Percentiles rank a stretch among this genome's conserved stretches.
These are phyloP conservation scores for Fomitopsis palustris DNA, from an alignment of 1,284 basidiomycete species.

Conservation along the genomic window DNA sequence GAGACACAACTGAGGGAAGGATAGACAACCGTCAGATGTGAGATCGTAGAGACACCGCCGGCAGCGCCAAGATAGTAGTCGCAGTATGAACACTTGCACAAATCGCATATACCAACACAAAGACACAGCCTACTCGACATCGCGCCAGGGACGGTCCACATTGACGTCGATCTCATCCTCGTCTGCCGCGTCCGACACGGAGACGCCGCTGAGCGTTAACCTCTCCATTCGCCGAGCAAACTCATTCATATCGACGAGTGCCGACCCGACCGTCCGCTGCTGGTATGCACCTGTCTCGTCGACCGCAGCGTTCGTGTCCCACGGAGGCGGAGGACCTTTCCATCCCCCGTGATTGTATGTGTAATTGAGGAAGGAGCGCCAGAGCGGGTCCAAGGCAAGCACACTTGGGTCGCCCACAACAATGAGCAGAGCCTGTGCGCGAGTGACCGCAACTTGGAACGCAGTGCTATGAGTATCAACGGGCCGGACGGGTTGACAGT, in stretches of 20 bases:
- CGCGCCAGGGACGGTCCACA: slow-evolving; percentile 52
- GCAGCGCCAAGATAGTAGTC: too few species aligned
- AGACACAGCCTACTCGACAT: slow-evolving; percentile 25
- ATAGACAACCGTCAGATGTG: not conserved
- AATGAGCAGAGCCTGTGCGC: slow-evolving; percentile 53
- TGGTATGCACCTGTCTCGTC: slow-evolving; percentile 24
- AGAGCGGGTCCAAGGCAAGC: slow-evolving; percentile 53
- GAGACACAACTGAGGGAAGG: too few species aligned
- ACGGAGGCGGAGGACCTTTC: slow-evolving; percentile 42
- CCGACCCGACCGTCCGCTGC: slow-evolving; percentile 21
- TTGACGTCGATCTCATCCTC: slow-evolving; percentile 40
- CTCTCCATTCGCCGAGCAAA: slow-evolving; percentile 44
- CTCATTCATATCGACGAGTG: slow-evolving; percentile 46
- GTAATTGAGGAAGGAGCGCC: slow-evolving; percentile 52
- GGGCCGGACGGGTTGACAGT: not conserved
- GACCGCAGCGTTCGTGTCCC: slow-evolving; percentile 37
- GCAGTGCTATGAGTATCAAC: not conserved
- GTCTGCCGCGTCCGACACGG: slow-evolving; percentile 20
- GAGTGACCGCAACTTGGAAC: slow-evolving; percentile 50
- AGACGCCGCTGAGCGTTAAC: slow-evolving; percentile 37
- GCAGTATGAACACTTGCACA: not conserved
- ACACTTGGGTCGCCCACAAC: slow-evolving; percentile 52
- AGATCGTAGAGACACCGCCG: too few species aligned
- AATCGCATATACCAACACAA: not conserved
- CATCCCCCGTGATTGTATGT: slow-evolving; percentile 46